A percentile compares a stretch with the other conserved stretches of the same genome.
Evolutionary conservation across 306 rosid species (phyloP).

Genomic region (Prunus persica): DNA sequence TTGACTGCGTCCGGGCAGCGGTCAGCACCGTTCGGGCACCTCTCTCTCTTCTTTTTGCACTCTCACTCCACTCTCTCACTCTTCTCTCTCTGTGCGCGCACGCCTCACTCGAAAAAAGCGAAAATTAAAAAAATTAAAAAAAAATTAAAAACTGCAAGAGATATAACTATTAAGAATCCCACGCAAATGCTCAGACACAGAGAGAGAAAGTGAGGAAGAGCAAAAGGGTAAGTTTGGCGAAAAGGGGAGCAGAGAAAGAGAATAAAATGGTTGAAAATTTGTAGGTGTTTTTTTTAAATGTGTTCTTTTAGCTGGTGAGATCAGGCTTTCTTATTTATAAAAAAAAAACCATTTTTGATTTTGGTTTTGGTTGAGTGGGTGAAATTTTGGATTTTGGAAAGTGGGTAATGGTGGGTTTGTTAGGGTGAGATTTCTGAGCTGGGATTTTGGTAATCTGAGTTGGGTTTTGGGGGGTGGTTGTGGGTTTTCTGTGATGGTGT

Average conservation of each 20-base stretch:
- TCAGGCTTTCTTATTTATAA: constrained; percentile 37
- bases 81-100: constrained; percentile 34
- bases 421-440: constrained; percentile 38
- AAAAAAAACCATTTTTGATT: not conserved
- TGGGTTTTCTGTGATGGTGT: constrained; percentile 45
- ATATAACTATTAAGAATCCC: constrained; percentile 35
- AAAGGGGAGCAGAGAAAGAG: constrained; percentile 29
- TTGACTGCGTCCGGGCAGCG: constrained; percentile 88
- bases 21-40: constrained; percentile 88
- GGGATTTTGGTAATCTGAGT: constrained; percentile 30
- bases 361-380: constrained; percentile 31
- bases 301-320: constrained; percentile 44
- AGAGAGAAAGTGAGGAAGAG: constrained; percentile 24
- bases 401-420: constrained; percentile 47
- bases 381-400: not conserved
- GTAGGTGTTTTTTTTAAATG: constrained; percentile 25
- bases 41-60: not conserved
- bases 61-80: not conserved
- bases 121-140: not conserved
- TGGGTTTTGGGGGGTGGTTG: constrained; percentile 12
- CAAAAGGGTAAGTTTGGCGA: constrained; percentile 22
- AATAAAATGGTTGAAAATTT: constrained; percentile 27
- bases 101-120: constrained; percentile 57
- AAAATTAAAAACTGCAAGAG: not conserved
- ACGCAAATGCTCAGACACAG: constrained; percentile 32